phyloP scores from a whole-genome alignment of 495 filamentous ascomycete genomes.

The Podospora anserina region DNA sequence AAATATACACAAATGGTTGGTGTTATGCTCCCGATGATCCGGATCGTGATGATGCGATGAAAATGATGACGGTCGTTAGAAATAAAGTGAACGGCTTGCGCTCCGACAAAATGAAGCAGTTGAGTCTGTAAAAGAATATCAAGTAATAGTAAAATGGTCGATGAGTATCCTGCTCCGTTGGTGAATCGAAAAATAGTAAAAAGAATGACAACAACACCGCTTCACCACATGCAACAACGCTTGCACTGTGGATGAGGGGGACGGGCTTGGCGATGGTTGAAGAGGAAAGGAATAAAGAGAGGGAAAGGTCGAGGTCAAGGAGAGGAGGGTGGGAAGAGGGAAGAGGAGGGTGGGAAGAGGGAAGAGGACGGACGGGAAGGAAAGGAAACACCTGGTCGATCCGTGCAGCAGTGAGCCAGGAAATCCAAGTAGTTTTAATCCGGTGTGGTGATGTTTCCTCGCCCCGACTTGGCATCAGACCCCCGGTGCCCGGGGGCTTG shows the following conservation, averaged over 20 bases:
- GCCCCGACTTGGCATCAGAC: constrained; percentile 10
- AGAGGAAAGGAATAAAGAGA: constrained; percentile 1
- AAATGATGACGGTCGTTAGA: background rate
- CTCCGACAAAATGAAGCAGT: constrained; percentile 7
- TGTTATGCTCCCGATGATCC: background rate
- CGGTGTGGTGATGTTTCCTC: constrained; percentile 11
- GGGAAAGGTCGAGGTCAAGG: constrained; percentile 1
- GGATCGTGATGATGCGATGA: background rate
- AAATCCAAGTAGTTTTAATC: constrained; percentile 13
- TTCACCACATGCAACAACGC: constrained; percentile 10
- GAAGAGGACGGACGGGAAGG: constrained; percentile 1
- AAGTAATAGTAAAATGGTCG: background rate
- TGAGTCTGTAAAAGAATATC: background rate
- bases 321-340: background rate
- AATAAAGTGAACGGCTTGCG: constrained; percentile 8
- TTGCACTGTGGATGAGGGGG: constrained; percentile 3
- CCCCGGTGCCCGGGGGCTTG: background rate
- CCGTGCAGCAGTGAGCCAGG: constrained; percentile 8
- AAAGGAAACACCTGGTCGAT: constrained; percentile 13
- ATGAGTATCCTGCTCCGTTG: constrained; percentile 11
- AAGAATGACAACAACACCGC: constrained; percentile 8
- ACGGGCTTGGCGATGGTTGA: constrained; percentile 9
- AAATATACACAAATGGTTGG: background rate
- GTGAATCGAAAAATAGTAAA: constrained; percentile 7
- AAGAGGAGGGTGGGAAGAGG: background rate